phyloP scores from a whole-genome alignment of 129 eudicot species.

The Solidago caesia region DNA sequence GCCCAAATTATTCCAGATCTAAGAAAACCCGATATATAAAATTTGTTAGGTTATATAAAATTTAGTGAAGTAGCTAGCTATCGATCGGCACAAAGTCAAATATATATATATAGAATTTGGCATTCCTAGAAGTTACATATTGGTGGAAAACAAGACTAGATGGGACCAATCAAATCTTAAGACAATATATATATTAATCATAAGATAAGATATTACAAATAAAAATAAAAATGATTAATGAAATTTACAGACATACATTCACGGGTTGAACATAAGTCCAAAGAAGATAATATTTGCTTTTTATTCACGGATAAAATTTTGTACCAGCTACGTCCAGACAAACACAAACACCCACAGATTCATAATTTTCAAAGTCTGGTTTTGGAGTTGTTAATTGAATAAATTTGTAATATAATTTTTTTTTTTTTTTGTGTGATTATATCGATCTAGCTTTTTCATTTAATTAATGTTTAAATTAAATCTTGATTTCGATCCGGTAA shows the following conservation, averaged over 20 bases:
- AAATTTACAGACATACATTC: constrained; percentile 22
- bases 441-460: too few species aligned
- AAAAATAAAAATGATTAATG: constrained; percentile 1
- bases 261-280: constrained; percentile 41
- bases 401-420: too few species aligned
- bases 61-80: background rate
- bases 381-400: background rate
- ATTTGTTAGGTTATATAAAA: too few species aligned
- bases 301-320: constrained; percentile 17
- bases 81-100: background rate
- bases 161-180: background rate
- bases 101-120: background rate
- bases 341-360: constrained; percentile 16
- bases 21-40: too few species aligned
- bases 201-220: background rate
- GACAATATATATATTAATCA: background rate
- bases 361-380: background rate
- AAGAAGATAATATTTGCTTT: constrained; percentile 27
- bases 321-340: constrained; percentile 3
- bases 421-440: too few species aligned
- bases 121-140: background rate
- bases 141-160: constrained; percentile 27
- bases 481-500: too few species aligned
- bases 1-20: too few species aligned
- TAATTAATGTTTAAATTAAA: too few species aligned